Conservation (phyloP, 2,329 filamentous ascomycete genomes). For the Arachnomyces sp. region DNA sequence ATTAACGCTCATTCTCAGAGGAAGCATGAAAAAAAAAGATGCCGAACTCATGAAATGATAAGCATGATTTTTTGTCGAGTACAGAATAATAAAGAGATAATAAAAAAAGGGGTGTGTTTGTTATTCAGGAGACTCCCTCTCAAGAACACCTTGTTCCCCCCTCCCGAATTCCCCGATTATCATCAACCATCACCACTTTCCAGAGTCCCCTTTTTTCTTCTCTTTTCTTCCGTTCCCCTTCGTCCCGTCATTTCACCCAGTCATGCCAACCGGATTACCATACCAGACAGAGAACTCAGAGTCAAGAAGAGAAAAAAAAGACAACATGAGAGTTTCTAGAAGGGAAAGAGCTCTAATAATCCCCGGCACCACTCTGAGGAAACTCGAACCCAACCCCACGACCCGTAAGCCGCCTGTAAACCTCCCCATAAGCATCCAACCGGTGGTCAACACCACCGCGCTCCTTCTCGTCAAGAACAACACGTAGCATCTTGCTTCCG, state of each 20-base stretch:
- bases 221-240: slow-evolving; percentile 6
- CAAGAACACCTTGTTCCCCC: slow-evolving; percentile 1
- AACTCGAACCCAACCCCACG: slow-evolving; percentile 98
- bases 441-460: slow-evolving; percentile 98
- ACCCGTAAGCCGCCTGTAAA: slow-evolving; percentile 96
- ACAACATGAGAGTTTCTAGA: neutral
- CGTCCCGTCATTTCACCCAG: slow-evolving; percentile 3
- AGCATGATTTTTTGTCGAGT: neutral
- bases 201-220: slow-evolving; percentile 3
- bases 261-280: slow-evolving; percentile 2
- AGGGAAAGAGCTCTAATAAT: slow-evolving; percentile 58
- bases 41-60: neutral
- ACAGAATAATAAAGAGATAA: no score
- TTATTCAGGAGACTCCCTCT: neutral
- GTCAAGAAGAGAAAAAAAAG: slow-evolving; percentile 5
- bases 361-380: slow-evolving; percentile 69
- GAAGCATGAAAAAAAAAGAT: no score
- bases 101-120: neutral
- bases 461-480: slow-evolving; percentile 99
- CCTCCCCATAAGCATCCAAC: slow-evolving; percentile 98
- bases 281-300: slow-evolving; percentile 5
- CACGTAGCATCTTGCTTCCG: slow-evolving; percentile 96
- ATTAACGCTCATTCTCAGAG: no score
- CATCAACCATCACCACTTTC: slow-evolving; percentile 7
- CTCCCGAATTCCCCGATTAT: neutral